Base-by-base conservation (phyloP, 148 eudicot species). In the Amaranthus palmeri region DNA sequence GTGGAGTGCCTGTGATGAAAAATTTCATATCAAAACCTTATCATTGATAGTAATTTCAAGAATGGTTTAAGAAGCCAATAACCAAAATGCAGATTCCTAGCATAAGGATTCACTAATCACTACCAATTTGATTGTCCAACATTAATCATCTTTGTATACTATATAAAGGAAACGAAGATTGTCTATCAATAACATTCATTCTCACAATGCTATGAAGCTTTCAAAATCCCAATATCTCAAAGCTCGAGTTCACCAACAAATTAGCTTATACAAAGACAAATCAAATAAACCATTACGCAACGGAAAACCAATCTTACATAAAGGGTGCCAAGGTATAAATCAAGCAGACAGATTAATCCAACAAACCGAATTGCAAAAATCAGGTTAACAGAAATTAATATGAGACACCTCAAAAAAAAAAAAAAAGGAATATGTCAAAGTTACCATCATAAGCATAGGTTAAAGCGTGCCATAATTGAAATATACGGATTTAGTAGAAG, bases 1-100 rank as follows among this genome's bases (percentile, higher is more conserved):
- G 97, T 42, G 99, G 99, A 70, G 99, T 96, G 87, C 90, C 99
- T 95, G 83, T 69, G 71, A 54, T 69, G 41, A 63, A 67, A 41
- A 69, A 12, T 58, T 70, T 73, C 69, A 83, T 25, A 2, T 25
- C 36, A 77, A 68, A 58, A 13, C 65, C 48, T 46, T 57, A 52
- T 14, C 55, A 40, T 67, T 46, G 11, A 41, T 59, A 52, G 47
- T 10, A 55, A 4, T 10, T 5, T 65, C 25, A 46, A 42, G 6
- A 69, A 53, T 56, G 50, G 14, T 18, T 7, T 45, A 25, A 51
- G 40, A 25, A 15, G 57, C 45, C 61, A 53, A 61, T 58, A 14
- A 65, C 0, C 5, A 54, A 15, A 61, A 7, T 68, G 47, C 8
- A 72, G 5, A 15, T 8, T 68, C 4, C 41, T 56, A 40, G 15